phyloP scores from a whole-genome alignment of 495 filamentous ascomycete species.

The Hypoxylon rickii region DNA sequence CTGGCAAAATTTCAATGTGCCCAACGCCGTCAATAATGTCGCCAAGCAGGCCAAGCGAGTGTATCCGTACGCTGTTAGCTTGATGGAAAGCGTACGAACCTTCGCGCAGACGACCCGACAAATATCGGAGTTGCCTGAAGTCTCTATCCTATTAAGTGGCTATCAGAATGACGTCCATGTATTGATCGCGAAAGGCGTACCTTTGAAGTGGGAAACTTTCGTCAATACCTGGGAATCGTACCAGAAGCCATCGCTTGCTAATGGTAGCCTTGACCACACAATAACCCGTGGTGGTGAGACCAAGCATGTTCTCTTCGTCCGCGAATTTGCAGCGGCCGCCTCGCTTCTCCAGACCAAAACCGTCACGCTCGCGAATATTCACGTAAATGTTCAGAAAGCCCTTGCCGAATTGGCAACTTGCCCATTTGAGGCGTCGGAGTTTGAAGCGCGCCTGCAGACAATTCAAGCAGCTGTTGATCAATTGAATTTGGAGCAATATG shows the following conservation, averaged over 20 bases:
- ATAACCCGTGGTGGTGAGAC: conserved; percentile 70
- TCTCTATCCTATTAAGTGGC: conserved; percentile 82
- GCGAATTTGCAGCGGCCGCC: conserved; percentile 84
- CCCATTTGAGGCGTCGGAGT: conserved; percentile 73
- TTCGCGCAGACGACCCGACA: conserved; percentile 82
- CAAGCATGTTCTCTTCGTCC: conserved; percentile 93
- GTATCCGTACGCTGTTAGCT: conserved; percentile 93
- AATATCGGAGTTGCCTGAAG: conserved; percentile 81
- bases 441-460: conserved; percentile 76
- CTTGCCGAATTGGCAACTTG: conserved; percentile 83
- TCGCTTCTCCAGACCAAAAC: conserved; percentile 88
- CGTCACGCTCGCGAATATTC: conserved; percentile 72
- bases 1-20: conserved; percentile 90
- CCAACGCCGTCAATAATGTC: conserved; percentile 89
- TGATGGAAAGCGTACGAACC: conserved; percentile 96
- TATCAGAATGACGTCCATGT: conserved; percentile 86
- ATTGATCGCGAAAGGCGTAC: conserved; percentile 82
- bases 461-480: conserved; percentile 93
- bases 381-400: conserved; percentile 81
- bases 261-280: conserved; percentile 63
- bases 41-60: conserved; percentile 97
- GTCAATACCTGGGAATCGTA: conserved; percentile 94
- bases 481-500: conserved; percentile 91
- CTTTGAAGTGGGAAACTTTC: conserved; percentile 94
- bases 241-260: conserved; percentile 67